Evolutionary conservation across 352 stramenopile species (phyloP), one percentile per base, ranked within the genome.

Genomic region (Phytophthora pistaciae): DNA sequence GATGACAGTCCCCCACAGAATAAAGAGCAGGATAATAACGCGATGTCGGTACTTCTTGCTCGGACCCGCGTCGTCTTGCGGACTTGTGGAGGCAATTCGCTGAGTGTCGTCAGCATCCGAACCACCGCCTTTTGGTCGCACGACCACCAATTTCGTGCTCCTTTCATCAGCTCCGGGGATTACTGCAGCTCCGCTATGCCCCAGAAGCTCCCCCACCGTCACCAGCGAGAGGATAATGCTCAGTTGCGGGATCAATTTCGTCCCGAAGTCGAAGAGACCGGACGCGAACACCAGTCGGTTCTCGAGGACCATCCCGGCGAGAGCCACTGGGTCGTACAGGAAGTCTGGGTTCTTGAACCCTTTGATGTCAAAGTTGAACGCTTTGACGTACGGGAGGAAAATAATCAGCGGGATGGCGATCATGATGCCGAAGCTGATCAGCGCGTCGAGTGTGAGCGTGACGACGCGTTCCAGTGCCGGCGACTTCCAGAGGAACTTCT

Each of bases 301-400:
- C 23, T 52, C n/a, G 7, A 52, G n/a, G 5, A 16, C 11, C 44
- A 25, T 23, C n/a, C 44, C n/a, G 18, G 18, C 44, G 18, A 52
- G 6, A 18, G n/a, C 0, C 0, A 71, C 62, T 0, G 56, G 48
- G 1, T 66, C 40, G 7, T 60, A 75, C 20, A 66, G 7, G 8
- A 56, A 57, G 11, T 68, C 29, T 4, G 9, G 2, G 31, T 67
- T 36, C 4, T 60, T 68, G 52, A 72, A 68, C 50, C n/a, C 9
- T 14, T 42, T 11, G 57, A 55, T 42, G 56, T 21, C 29, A 8
- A 71, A 29, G 46, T 75, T 49, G 33, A 78, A 78, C 0, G 13
- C 25, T 31, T 58, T 8, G 21, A 74, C 33, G 29, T 72, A 72
- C 7, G 72, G 72, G 29, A 65, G 9, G 25, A 75, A 75, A 16